Conservation (phyloP, 2,329 filamentous ascomycete species). For the Sporothrix euskadiensis region DNA sequence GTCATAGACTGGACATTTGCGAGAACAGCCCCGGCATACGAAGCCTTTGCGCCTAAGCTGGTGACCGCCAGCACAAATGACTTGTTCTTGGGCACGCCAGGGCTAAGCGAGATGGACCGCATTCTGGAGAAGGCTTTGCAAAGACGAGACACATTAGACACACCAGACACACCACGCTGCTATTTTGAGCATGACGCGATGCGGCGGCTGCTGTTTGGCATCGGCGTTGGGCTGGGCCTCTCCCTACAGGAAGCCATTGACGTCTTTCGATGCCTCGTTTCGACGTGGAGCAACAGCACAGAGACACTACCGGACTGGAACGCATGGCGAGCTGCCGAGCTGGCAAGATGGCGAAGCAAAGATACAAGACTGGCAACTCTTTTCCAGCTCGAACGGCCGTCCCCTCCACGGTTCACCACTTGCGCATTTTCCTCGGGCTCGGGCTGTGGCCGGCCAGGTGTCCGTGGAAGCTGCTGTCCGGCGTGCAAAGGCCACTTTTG, state of each 20-base stretch:
- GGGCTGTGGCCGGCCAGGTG: constrained; percentile 6
- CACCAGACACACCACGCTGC: background rate
- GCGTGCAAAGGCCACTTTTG: constrained; percentile 8
- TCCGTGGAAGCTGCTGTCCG: constrained; percentile 16
- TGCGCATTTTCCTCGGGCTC: background rate
- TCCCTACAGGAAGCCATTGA: background rate
- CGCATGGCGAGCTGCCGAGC: background rate
- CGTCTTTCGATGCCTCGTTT: background rate
- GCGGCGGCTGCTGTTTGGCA: constrained; percentile 21
- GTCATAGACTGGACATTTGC: constrained; percentile 40
- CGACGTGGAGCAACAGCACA: background rate
- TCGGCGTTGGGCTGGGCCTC: constrained; percentile 16
- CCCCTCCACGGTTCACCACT: constrained; percentile 8
- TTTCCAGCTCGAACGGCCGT: background rate
- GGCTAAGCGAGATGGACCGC: constrained; percentile 20
- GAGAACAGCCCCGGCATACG: constrained; percentile 40
- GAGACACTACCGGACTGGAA: background rate
- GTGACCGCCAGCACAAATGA: constrained; percentile 1
- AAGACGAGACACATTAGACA: background rate
- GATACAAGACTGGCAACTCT: background rate
- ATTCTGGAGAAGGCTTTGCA: background rate
- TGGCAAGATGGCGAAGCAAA: background rate
- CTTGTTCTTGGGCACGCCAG: background rate
- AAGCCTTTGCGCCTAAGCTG: constrained; percentile 39
- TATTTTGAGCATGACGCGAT: constrained; percentile 20